Conservation (phyloP, 345 rosid genomes). For the Cardiospermum halicacabum region DNA sequence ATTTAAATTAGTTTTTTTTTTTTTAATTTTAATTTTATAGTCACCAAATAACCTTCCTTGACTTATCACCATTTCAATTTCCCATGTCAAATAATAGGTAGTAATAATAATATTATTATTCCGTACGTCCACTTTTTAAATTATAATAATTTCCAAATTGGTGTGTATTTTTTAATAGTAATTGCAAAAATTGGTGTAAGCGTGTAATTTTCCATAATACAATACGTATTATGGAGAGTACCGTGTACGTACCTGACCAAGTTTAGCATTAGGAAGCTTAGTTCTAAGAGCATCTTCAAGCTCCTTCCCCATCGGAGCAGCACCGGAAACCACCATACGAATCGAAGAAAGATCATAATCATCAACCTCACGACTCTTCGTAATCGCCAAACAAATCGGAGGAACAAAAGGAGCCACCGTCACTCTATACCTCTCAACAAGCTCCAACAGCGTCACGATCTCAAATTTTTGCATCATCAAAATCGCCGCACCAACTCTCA, state of each 20-base stretch:
- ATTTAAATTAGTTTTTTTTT: too few relatives aligned
- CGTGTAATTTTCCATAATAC: too few relatives aligned
- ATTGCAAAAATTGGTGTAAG: too few relatives aligned
- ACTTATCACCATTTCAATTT: too few relatives aligned
- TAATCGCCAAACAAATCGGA: conserved; percentile 47
- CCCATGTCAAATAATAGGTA: too few relatives aligned
- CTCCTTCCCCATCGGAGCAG: conserved; percentile 68
- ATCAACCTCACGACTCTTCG: conserved; percentile 36
- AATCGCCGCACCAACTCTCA: conserved; percentile 63
- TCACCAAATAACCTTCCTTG: too few relatives aligned
- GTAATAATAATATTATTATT: too few relatives aligned
- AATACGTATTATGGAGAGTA: neutral
- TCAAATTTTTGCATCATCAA: conserved; percentile 66
- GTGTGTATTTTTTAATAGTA: too few relatives aligned
- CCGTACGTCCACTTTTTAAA: too few relatives aligned
- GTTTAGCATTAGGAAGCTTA: conserved; percentile 48
- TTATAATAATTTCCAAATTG: too few relatives aligned
- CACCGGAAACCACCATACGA: conserved; percentile 52
- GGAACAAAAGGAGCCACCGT: conserved; percentile 63
- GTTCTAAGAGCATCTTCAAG: conserved; percentile 53
- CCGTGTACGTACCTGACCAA: conserved; percentile 56
- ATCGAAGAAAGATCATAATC: conserved; percentile 52
- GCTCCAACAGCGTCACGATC: conserved; percentile 32
- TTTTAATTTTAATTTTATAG: too few relatives aligned
- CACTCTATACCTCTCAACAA: conserved; percentile 43